Evolutionary conservation across 345 rosid species (phyloP), one percentile per base, ranked within the genome.

Genomic region (Eucalyptus pauciflora): DNA sequence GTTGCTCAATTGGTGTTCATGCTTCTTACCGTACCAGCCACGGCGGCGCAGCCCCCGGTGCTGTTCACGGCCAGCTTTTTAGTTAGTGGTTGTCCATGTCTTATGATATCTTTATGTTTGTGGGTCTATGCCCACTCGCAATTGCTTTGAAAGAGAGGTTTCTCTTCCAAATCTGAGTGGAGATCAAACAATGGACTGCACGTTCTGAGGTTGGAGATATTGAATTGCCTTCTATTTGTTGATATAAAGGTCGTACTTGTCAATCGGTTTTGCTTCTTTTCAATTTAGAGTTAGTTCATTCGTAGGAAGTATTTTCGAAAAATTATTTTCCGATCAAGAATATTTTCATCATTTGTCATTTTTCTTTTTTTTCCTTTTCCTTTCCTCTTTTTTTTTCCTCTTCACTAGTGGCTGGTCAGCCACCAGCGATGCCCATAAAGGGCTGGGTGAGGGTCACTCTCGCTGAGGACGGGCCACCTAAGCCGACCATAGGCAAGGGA

Each of bases 391-490:
- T 51, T 0, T 16, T 51, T 51, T 51, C 0, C 54, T 16, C 8
- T 51, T 51, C 54, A 51, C 54, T 2, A 6, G 8, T 51, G 54
- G 54, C 0, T 1, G 0, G 0, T 51, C 0, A 7, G 4, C 54
- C 54, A 17, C 22, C 2, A 7, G 0, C 0, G 9, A 51, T 51
- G 22, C 54, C 22, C 22, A 51, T 51, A 51, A 0, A 51, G 20
- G 22, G 8, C 0, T 51, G 1, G 54, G 54, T 4, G 8, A 51
- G 54, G 8, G 54, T 51, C 4, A 51, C 54, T 51, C 20, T 51
- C 0, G 0, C 54, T 0, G 3, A 51, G 54, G 22, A 17, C 0
- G 2, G 1, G 22, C 22, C 8, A 17, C 54, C 54, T 51, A 51
- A 51, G 22, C 1, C 17, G 4, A 51, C 22, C 22, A 51, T 7